Percentiles rank a stretch among this genome's conserved stretches.
phyloP scores from a whole-genome alignment of 2,329 filamentous ascomycete species.

The Thelonectria olida region DNA sequence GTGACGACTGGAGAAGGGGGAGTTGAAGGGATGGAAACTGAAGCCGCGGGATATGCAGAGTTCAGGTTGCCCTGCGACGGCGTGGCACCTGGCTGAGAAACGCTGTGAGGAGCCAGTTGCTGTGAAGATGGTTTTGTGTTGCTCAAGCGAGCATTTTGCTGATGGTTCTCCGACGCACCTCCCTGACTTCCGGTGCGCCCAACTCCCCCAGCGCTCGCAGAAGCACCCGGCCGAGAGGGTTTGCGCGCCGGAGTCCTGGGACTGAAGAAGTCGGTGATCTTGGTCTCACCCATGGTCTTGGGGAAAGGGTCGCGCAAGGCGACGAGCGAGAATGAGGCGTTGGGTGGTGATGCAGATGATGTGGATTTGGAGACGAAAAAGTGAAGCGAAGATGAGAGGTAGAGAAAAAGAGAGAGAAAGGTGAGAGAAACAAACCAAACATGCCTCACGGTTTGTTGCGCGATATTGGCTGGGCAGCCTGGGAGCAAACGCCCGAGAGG shows the following conservation, averaged over 20 bases:
- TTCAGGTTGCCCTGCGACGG: background rate
- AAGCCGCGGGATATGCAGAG: background rate
- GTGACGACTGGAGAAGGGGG: background rate
- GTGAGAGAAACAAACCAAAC: background rate
- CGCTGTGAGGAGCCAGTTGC: background rate
- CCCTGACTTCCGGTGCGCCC: background rate
- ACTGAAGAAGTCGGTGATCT: slow-evolving; percentile 26
- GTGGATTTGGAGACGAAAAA: background rate
- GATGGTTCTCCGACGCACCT: background rate
- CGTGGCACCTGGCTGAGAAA: background rate
- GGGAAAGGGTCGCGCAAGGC: background rate
- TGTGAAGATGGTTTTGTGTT: background rate
- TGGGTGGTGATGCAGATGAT: background rate
- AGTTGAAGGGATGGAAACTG: slow-evolving; percentile 4
- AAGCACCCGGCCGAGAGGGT: background rate
- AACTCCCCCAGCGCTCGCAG: background rate
- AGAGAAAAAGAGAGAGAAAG: background rate
- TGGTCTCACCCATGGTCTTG: slow-evolving; percentile 25
- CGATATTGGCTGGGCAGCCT: too few species aligned
- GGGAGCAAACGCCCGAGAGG: background rate
- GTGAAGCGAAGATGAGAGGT: background rate
- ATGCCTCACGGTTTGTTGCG: background rate
- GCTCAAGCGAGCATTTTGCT: background rate
- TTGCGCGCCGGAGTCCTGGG: slow-evolving; percentile 2
- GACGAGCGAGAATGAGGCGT: background rate